phyloP scores from a whole-genome alignment of 2,329 filamentous ascomycete genomes.

The Colletotrichum truncatum region DNA sequence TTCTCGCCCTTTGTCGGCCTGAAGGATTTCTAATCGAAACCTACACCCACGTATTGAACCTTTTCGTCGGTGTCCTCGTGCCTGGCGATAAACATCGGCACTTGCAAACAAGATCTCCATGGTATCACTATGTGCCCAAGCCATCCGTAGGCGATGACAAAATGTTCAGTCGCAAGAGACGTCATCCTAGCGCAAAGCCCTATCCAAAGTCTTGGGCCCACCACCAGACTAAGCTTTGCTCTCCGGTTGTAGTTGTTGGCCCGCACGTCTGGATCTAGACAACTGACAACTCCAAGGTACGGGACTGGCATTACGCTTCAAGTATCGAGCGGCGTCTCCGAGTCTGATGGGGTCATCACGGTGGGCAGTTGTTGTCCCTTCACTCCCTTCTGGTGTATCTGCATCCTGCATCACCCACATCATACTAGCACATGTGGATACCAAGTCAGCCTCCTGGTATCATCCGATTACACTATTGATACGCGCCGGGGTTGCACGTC shows the following conservation, averaged over 20 bases:
- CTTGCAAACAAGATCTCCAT: background rate
- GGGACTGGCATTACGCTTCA: background rate
- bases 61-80: background rate
- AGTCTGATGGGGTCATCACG: background rate
- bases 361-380: background rate
- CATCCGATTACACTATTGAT: slow-evolving; percentile 7
- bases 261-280: background rate
- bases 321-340: slow-evolving; percentile 10
- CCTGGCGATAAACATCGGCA: background rate
- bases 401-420: background rate
- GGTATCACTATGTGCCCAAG: background rate
- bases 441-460: background rate
- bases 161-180: background rate
- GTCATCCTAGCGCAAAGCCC: slow-evolving; percentile 4
- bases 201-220: background rate
- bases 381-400: background rate
- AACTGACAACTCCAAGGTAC: background rate
- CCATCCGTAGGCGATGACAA: background rate
- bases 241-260: background rate
- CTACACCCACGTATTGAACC: background rate
- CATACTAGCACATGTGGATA: slow-evolving; percentile 7
- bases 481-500: slow-evolving; percentile 19
- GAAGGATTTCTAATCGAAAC: background rate
- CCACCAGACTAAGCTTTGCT: background rate
- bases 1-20: background rate